Percentiles rank a stretch among this genome's conserved stretches.
Conservation (phyloP, 257 asterid genomes). For the Eustoma russellianum region DNA sequence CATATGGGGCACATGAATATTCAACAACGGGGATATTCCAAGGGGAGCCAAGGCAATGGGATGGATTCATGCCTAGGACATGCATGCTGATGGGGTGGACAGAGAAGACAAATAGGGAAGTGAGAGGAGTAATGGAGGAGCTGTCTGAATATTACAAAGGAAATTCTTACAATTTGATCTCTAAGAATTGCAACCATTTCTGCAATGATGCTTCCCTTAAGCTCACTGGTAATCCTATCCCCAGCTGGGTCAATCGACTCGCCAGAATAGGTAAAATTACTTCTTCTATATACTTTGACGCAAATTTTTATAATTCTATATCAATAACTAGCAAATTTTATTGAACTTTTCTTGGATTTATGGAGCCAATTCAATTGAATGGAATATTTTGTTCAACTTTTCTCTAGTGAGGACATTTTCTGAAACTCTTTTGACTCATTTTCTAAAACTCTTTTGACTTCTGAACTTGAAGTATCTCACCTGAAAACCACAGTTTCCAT, state of each 20-base stretch:
- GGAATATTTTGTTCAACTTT: no score
- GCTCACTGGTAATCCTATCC: conserved; percentile 29
- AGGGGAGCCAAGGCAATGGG: conserved; percentile 40
- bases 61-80: conserved; percentile 37
- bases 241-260: conserved; percentile 48
- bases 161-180: conserved; percentile 33
- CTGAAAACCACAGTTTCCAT: no score
- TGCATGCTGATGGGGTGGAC: conserved; percentile 42
- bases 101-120: conserved; percentile 22
- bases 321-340: no score
- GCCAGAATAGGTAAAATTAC: conserved; percentile 37
- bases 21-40: conserved; percentile 43
- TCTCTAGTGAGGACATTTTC: no score
- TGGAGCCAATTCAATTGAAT: no score
- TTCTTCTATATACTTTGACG: not conserved
- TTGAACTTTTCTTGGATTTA: no score
- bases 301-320: no score
- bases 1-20: conserved; percentile 44
- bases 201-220: conserved; percentile 38
- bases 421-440: no score
- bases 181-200: conserved; percentile 42
- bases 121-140: conserved; percentile 31
- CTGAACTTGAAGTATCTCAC: no score
- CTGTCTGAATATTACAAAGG: conserved; percentile 30
- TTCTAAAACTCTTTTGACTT: no score